Percentiles rank a stretch among this genome's conserved stretches.
These are phyloP conservation scores for Wickerhamiella occidentalis DNA, from an alignment of 805 yeast species.

Conservation along the genomic window DNA sequence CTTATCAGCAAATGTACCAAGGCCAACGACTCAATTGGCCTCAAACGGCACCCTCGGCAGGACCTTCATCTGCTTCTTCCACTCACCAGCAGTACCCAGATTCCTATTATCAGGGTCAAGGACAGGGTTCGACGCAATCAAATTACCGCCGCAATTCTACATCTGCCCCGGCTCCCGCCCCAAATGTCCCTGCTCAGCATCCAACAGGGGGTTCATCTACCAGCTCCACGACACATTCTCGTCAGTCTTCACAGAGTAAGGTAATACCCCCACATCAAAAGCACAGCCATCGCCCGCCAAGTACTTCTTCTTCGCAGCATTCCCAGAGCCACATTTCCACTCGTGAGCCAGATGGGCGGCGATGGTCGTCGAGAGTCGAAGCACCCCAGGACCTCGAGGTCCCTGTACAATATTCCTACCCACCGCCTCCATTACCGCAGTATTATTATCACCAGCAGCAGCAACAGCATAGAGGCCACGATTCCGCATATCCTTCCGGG, in stretches of 20 bases:
- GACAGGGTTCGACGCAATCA: background rate
- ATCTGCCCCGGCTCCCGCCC: background rate
- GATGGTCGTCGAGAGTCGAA: slow-evolving; percentile 1
- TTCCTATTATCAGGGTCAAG: background rate
- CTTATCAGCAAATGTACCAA: background rate
- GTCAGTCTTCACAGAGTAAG: background rate
- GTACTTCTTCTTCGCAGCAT: background rate
- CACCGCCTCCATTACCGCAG: background rate
- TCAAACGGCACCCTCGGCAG: background rate
- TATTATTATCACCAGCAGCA: background rate
- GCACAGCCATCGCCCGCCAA: background rate
- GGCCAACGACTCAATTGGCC: background rate
- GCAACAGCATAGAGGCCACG: background rate
- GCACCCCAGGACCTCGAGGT: slow-evolving; percentile 10
- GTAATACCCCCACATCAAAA: background rate
- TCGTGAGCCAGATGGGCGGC: slow-evolving; percentile 4
- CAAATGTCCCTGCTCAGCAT: background rate
- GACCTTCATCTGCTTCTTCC: background rate
- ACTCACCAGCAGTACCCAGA: background rate
- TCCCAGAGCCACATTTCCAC: background rate
- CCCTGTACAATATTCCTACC: slow-evolving; percentile 4
- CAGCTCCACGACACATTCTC: background rate
- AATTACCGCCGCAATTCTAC: background rate
- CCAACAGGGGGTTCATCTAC: too few species aligned
- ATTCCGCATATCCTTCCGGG: background rate